Base-by-base conservation (phyloP, 257 asterid species). In the Primulina tabacum region DNA sequence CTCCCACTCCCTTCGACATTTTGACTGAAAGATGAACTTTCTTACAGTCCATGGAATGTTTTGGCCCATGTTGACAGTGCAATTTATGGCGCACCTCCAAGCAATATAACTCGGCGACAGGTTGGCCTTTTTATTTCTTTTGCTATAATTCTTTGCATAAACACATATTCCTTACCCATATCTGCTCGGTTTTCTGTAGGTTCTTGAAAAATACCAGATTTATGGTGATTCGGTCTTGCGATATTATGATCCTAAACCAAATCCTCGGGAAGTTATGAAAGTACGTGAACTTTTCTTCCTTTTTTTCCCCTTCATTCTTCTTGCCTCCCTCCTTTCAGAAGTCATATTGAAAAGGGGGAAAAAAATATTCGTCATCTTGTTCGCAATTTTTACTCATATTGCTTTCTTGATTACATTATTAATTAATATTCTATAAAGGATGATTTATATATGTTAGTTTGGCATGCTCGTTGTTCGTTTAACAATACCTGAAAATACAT, bases 41-140 rank as follows among this genome's bases (percentile, higher is more conserved):
- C 71, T 76, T 62, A 62, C 91, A 93, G 97, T 69, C 82, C 96
- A 65, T 93, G 98, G 98, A 86, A 90, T 79, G 71, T 86, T 50
- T 83, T 93, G 81, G 98, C 89, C 74, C 85, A 82, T 53, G 96
- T 90, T 14, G 98, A 93, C 70, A 86, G 92, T 71, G 86, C 83
- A 55, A 79, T 93, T 68, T 93, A 90, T 72, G 95, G 97, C 40
- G 86, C 81, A 70, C 92, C 97, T 70, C 74, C 64, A 33, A 79
- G 88, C 78, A 78, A 72, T 75, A 68, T 87, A 63, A 88, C 95
- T 20, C 87, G 95, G 72, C 84, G 98, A 60, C 90, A 93, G 98
- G 98, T 93, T 80, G 70, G 77, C 69, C 58, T 7, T 10, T 67
- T 60, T 38, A 33, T 56, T 69, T 68, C 35, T 52, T 61, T 10